A percentile compares a stretch with the other conserved stretches of the same genome.
Evolutionary conservation across 139 green algal genomes (phyloP).

Genomic region (Penium margaritaceum): DNA sequence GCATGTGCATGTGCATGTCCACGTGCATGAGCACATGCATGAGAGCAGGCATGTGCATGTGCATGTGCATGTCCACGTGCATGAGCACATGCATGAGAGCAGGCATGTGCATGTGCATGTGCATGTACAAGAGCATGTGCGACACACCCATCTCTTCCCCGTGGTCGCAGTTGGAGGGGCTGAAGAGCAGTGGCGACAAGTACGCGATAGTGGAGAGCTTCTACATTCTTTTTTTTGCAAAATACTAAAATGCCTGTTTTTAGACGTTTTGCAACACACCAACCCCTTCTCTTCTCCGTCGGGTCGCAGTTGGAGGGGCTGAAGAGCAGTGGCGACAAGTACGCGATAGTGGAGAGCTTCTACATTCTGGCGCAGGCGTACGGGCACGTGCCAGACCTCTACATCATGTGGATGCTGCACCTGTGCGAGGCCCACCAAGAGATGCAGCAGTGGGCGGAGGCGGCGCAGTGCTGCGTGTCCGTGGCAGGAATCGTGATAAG

Average conservation of each 20-base stretch:
- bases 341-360: slow-evolving; percentile 40
- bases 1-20: too few relatives aligned
- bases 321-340: slow-evolving; percentile 23
- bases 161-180: slow-evolving; percentile 9
- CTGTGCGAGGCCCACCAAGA: slow-evolving; percentile 42
- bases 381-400: slow-evolving; percentile 35
- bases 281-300: not conserved
- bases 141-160: too few relatives aligned
- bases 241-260: not conserved
- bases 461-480: slow-evolving; percentile 30
- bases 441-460: slow-evolving; percentile 38
- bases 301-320: slow-evolving; percentile 14
- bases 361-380: slow-evolving; percentile 30
- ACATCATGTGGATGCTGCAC: slow-evolving; percentile 47
- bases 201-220: slow-evolving; percentile 42
- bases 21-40: too few relatives aligned
- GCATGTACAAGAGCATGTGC: too few relatives aligned
- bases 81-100: too few relatives aligned
- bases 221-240: slow-evolving; percentile 12
- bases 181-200: slow-evolving; percentile 11
- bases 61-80: too few relatives aligned
- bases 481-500: slow-evolving; percentile 32
- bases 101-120: too few relatives aligned
- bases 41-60: too few relatives aligned
- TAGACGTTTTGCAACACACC: not conserved